These are phyloP conservation scores for Phytophthora podocarpi DNA, from an alignment of 352 stramenopile genomes.

Conservation along the genomic window DNA sequence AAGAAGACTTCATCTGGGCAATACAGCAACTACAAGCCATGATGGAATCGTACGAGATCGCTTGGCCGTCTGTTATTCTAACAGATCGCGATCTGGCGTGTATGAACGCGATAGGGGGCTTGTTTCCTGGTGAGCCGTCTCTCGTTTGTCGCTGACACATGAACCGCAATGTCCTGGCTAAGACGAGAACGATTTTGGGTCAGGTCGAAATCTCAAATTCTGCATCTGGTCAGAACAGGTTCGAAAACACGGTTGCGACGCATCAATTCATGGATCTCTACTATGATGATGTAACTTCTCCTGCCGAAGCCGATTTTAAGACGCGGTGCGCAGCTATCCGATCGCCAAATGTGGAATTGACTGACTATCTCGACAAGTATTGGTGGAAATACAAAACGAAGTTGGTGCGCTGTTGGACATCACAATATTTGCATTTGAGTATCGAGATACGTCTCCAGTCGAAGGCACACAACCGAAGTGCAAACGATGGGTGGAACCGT, in stretches of 20 bases:
- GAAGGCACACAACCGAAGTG: slow-evolving; percentile 11
- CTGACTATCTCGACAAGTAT: slow-evolving; percentile 4
- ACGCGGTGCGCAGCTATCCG: no score
- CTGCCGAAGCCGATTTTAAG: no score
- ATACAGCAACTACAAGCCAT: not conserved
- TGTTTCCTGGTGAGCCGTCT: not conserved
- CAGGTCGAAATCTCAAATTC: slow-evolving; percentile 9
- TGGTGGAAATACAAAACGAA: slow-evolving; percentile 13
- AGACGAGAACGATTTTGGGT: not conserved
- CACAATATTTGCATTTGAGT: slow-evolving; percentile 6
- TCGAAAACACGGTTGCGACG: slow-evolving; percentile 1
- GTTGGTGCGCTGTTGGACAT: slow-evolving; percentile 6
- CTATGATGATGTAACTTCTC: no score
- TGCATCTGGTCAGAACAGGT: slow-evolving; percentile 8
- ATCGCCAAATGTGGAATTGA: no score
- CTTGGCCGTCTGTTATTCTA: not conserved
- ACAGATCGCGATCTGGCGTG: slow-evolving; percentile 13
- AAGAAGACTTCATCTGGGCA: no score
- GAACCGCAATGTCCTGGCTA: slow-evolving; percentile 14
- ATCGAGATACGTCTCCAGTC: slow-evolving; percentile 2
- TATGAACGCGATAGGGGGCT: slow-evolving; percentile 9
- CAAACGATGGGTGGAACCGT: slow-evolving; percentile 6
- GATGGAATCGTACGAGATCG: not conserved
- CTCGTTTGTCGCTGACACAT: slow-evolving; percentile 22
- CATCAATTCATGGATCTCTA: slow-evolving; percentile 4